Conservation (phyloP, 768 basidiomycete species). For the Boletus coccyginus region DNA sequence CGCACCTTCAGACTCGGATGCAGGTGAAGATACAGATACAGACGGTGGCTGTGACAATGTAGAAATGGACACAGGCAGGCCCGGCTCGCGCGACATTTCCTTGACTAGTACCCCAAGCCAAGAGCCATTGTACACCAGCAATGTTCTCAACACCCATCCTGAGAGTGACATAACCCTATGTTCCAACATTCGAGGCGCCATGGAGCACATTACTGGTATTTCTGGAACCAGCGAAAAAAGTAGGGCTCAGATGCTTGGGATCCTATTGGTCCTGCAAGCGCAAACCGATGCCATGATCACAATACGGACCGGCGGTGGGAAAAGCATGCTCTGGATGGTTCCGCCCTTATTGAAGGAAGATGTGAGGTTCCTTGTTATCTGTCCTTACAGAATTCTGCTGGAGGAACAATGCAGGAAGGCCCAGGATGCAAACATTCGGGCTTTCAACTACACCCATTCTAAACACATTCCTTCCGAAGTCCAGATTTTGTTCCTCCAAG, state of each 20-base stretch:
- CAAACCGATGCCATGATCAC: conserved; percentile 5
- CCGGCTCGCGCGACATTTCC: no score
- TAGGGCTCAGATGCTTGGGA: not conserved
- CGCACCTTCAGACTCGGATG: no score
- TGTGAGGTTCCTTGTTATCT: conserved; percentile 1
- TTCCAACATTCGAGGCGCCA: not conserved
- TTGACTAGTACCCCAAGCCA: no score
- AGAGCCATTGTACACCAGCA: no score
- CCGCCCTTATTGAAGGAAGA: not conserved
- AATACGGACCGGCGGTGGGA: conserved; percentile 5
- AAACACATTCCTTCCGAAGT: not conserved
- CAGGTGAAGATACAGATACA: no score
- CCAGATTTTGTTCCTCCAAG: conserved; percentile 10
- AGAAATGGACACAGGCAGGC: no score
- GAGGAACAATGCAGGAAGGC: conserved; percentile 6
- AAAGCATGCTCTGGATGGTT: conserved; percentile 7
- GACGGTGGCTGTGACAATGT: no score
- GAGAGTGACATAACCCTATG: no score
- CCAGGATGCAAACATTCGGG: not conserved
- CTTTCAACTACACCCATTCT: not conserved
- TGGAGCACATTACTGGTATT: no score
- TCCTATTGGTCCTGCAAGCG: not conserved
- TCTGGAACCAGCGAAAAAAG: no score
- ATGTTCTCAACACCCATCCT: no score
- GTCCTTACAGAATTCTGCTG: conserved; percentile 1